Base-by-base conservation (phyloP, 805 yeast species). In the Yarrowia sp. region DNA sequence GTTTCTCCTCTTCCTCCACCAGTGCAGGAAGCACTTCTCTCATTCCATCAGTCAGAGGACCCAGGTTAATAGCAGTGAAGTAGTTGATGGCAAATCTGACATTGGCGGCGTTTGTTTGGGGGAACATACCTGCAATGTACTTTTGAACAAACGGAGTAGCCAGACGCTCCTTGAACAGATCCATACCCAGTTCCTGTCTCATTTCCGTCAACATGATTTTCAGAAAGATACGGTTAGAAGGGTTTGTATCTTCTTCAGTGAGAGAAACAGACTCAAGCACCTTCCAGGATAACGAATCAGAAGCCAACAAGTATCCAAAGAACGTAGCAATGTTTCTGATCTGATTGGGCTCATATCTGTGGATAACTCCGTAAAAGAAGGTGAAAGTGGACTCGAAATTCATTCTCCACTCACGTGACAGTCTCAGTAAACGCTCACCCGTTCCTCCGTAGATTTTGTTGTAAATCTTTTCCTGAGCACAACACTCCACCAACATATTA, bases 31-130 rank as follows among this genome's bases (percentile, higher is more conserved):
- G 64, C 18, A 58, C 78, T 4, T 78, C 81, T 76, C 98, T 83
- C 96, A 92, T 88, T 1, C 78, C 83, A 42, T 90, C 96, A 0
- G 98, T 92, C 65, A 93, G 73, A 1, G 82, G 81, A 50, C 98
- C 98, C 57, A 93, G 74, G 0, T 96, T 96, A 67, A 93, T 91
- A 0, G 98, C 97, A 0, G 98, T 93, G 75, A 93, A 93, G 73
- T 82, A 93, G 72, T 93, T 93, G 72, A 92, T 91, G 1, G 96
- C 82, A 73, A 92, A 93, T 66, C 93, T 62, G 1, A 76, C 72
- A 32, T 76, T 75, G 50, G 66, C 65, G 11, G 69, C 69, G 33
- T 73, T 75, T 14, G 75, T 75, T 18, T 72, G 58, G 68, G 97
- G 97, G 71, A 92, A 89, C 42, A 92, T 68, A 0, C 90, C 90